Percentiles rank a stretch among this genome's conserved stretches.
phyloP scores from a whole-genome alignment of 768 basidiomycete genomes.

The Hypholoma fasciculare region DNA sequence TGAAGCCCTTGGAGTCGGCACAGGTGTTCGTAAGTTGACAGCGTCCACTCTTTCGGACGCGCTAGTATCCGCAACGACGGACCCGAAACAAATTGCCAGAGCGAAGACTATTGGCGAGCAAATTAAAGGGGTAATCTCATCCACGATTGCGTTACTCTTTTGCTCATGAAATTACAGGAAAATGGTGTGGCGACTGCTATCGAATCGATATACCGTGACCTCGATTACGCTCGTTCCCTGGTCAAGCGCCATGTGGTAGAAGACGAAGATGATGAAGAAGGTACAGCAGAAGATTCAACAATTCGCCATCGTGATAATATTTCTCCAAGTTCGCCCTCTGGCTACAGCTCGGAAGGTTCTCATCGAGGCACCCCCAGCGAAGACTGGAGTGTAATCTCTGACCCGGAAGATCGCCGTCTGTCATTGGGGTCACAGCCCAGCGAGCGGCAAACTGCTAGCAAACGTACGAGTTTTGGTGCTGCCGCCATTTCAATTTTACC shows the following conservation, averaged over 20 bases:
- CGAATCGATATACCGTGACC: constrained; percentile 93
- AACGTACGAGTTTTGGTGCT: constrained; percentile 64
- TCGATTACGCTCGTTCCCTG: constrained; percentile 90
- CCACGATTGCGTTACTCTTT: neutral
- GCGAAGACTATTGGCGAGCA: constrained; percentile 84
- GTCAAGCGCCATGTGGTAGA: constrained; percentile 60
- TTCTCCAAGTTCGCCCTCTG: constrained; percentile 41
- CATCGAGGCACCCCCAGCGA: constrained; percentile 61
- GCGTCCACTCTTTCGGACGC: constrained; percentile 78
- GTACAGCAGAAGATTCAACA: constrained; percentile 37
- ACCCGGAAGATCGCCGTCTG: constrained; percentile 61
- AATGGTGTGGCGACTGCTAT: constrained; percentile 93
- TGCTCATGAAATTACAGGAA: constrained; percentile 54
- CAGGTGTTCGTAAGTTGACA: constrained; percentile 85
- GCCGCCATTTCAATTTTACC: constrained; percentile 65
- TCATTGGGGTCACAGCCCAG: constrained; percentile 52
- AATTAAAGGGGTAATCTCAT: constrained; percentile 68
- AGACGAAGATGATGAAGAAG: constrained; percentile 30
- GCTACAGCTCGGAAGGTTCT: constrained; percentile 58
- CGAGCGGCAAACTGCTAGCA: constrained; percentile 34
- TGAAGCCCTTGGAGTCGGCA: constrained; percentile 92
- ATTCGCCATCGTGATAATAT: constrained; percentile 31
- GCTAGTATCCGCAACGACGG: constrained; percentile 78
- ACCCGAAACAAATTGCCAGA: constrained; percentile 84
- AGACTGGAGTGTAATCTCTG: constrained; percentile 89